A percentile compares a stretch with the other conserved stretches of the same genome.
Conservation (phyloP, 768 basidiomycete genomes). For the Russula sp. region DNA sequence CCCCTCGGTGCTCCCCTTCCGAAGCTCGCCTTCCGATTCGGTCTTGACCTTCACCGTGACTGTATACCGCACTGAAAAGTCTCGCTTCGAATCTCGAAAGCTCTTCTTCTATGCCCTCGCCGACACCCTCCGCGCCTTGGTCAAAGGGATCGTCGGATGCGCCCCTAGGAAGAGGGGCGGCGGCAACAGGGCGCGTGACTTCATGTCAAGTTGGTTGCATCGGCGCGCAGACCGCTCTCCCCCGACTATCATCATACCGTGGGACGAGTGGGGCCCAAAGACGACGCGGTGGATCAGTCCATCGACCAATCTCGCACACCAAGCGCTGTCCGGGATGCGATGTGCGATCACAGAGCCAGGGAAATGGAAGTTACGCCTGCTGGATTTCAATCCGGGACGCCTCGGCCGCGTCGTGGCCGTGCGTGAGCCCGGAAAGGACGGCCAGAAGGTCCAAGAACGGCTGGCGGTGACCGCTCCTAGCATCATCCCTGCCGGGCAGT, state of each 20-base stretch:
- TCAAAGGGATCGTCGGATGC: neutral
- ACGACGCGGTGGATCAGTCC: constrained; percentile 6
- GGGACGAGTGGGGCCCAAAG: constrained; percentile 14
- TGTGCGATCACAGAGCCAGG: constrained; percentile 2
- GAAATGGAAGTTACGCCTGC: neutral
- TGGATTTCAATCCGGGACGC: constrained; percentile 16
- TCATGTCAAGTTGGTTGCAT: neutral
- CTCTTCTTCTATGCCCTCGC: constrained; percentile 4
- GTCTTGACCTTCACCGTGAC: constrained; percentile 6
- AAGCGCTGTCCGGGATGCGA: neutral
- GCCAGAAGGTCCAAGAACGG: neutral
- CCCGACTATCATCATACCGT: neutral
- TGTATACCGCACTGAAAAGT: neutral
- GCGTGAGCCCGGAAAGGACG: neutral
- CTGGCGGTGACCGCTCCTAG: neutral
- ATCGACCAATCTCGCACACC: neutral
- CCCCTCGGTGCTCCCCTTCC: constrained; percentile 4
- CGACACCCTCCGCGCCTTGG: neutral
- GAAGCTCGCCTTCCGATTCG: constrained; percentile 1
- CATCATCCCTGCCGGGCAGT: neutral
- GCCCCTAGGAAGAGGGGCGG: neutral
- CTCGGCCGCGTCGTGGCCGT: constrained; percentile 3
- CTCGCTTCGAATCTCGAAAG: neutral
- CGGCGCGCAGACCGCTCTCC: neutral
- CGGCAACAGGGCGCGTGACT: neutral